Conservation (phyloP, 192 early-diverging fungal genomes). For the Piromyces finnis region DNA sequence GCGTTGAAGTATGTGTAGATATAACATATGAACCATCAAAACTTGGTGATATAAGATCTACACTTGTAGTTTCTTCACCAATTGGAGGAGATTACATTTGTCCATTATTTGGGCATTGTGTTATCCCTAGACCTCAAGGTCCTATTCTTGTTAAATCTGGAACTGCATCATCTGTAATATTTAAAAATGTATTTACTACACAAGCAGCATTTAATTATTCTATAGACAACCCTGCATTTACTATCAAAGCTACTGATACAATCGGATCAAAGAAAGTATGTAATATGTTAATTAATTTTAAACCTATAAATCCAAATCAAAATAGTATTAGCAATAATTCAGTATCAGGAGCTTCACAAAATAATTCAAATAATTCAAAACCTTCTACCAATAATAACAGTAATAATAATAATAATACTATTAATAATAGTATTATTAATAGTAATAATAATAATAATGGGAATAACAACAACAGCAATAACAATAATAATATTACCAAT, state of each 20-base stretch:
- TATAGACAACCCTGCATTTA: slow-evolving; percentile 38
- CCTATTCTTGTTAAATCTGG: slow-evolving; percentile 34
- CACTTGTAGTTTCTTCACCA: slow-evolving; percentile 22
- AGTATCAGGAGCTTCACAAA: neutral
- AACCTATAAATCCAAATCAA: neutral
- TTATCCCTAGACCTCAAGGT: slow-evolving; percentile 29
- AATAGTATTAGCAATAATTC: neutral
- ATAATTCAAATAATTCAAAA: neutral
- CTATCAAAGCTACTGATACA: slow-evolving; percentile 26
- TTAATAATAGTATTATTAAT: too few relatives aligned
- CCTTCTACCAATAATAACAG: neutral
- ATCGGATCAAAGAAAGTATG: slow-evolving; percentile 32
- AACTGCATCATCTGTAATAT: slow-evolving; percentile 13
- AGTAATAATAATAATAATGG: too few relatives aligned
- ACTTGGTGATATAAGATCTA: slow-evolving; percentile 28
- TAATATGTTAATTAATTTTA: slow-evolving; percentile 16
- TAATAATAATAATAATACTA: neutral
- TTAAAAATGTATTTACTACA: slow-evolving; percentile 37
- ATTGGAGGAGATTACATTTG: slow-evolving; percentile 36
- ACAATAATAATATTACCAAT: too few relatives aligned
- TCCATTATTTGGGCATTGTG: slow-evolving; percentile 34
- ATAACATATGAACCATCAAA: slow-evolving; percentile 41
- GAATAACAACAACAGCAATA: too few relatives aligned
- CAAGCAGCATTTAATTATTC: slow-evolving; percentile 24
- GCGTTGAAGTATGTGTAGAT: slow-evolving; percentile 28